Evolutionary conservation across 2,329 filamentous ascomycete species (phyloP), one percentile per base, ranked within the genome.

Genomic region (Beauveria rudraprayagi): DNA sequence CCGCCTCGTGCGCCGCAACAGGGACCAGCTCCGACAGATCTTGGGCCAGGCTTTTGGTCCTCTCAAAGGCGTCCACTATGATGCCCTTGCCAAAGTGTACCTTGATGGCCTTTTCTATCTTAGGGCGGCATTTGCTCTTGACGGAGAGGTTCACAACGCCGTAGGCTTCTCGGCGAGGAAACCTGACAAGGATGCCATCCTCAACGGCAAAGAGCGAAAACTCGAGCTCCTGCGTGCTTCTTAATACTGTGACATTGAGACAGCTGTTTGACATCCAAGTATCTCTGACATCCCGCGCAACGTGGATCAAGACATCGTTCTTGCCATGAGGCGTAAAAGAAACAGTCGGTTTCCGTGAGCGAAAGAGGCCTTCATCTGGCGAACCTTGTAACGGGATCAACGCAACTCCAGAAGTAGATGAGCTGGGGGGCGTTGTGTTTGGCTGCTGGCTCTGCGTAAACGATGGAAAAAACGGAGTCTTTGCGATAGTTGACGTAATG

Each of bases 101-200:
- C 44, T 80, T 78, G 69, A 87, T 83, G 0, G 80, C 81, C 72
- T 87, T 83, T 66, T 83, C 83, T 64, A 87, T 77, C 69, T 79
- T 82, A 26, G 85, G 85, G 63, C 81, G 82, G 60, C 78, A 82
- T 16, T 77, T 83, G 1, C 84, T 84, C 60, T 80, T 75, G 41
- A 88, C 77, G 2, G 80, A 79, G 50, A 88, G 76, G 58, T 82
- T 82, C 56, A 88, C 70, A 43, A 83, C 70, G 37, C 85, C 85
- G 63, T 83, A 73, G 6, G 83, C 81, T 63, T 88, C 83, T 28
- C 77, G 76, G 30, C 73, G 74, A 4, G 78, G 75, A 30, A 87
- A 76, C 62, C 80, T 76, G 26, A 84, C 75, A 19, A 83, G 66
- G 44, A 85, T 76, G 4, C 81, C 81, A 30, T 83, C 77, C 11